Percentiles rank a stretch among this genome's conserved stretches.
phyloP scores from a whole-genome alignment of 352 stramenopile species.

The Globisporangium parvum region DNA sequence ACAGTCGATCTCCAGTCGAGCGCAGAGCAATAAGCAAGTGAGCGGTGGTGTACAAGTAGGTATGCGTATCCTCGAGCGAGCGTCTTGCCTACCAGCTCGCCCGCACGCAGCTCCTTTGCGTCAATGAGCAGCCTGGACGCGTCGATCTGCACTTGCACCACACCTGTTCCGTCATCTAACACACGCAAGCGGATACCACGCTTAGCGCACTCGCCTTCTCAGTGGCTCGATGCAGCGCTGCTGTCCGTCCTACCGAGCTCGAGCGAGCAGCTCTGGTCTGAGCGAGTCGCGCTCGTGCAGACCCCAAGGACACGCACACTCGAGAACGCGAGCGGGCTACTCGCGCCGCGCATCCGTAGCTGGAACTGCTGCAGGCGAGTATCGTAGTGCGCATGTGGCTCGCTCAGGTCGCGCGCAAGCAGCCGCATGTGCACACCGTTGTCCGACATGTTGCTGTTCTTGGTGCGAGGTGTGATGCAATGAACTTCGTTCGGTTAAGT shows the following conservation, averaged over 20 bases:
- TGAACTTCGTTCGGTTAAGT: neutral
- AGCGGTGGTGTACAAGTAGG: neutral
- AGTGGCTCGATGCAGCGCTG: neutral
- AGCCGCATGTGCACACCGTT: slow-evolving; percentile 14
- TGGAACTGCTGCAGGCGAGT: slow-evolving; percentile 14
- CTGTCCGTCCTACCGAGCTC: slow-evolving; percentile 21
- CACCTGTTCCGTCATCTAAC: slow-evolving; percentile 36
- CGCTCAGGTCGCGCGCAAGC: slow-evolving; percentile 25
- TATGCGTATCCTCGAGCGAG: neutral
- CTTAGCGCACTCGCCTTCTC: neutral
- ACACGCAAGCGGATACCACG: neutral
- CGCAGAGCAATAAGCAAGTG: neutral
- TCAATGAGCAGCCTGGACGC: slow-evolving; percentile 4
- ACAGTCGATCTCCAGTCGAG: slow-evolving; percentile 28
- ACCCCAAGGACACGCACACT: slow-evolving; percentile 29
- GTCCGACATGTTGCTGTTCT: neutral
- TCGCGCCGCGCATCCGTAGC: slow-evolving; percentile 8
- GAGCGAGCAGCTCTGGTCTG: slow-evolving; percentile 16
- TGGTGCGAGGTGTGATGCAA: neutral
- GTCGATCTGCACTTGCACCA: slow-evolving; percentile 20
- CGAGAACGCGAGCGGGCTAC: slow-evolving; percentile 8
- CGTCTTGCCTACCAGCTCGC: slow-evolving; percentile 21
- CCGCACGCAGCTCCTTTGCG: slow-evolving; percentile 15
- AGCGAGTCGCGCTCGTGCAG: slow-evolving; percentile 8
- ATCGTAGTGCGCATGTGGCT: slow-evolving; percentile 16